Conservation (phyloP, 1,284 basidiomycete species). For the Irpex rosettiformis region DNA sequence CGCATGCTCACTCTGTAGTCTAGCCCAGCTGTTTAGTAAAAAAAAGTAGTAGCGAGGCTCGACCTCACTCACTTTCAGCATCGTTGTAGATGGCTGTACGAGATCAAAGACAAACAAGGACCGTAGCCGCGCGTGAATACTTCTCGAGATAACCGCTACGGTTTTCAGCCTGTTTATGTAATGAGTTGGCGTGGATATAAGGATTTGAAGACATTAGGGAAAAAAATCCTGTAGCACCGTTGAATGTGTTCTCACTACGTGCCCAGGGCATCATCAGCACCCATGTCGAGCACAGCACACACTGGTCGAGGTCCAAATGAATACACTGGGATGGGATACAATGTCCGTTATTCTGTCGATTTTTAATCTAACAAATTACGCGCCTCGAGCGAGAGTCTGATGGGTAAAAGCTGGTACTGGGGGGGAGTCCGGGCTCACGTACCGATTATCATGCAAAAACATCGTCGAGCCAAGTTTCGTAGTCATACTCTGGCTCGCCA, state of each 20-base stretch:
- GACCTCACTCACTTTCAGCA: not conserved
- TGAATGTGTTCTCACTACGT: no score
- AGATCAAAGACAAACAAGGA: not conserved
- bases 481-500: slow-evolving; percentile 72
- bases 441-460: slow-evolving; percentile 50
- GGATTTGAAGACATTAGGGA: no score
- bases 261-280: no score
- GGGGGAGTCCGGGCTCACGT: not conserved
- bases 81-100: not conserved
- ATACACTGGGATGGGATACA: no score
- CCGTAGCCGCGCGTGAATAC: not conserved
- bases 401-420: not conserved
- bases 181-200: no score
- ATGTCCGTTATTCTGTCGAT: not conserved
- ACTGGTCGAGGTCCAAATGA: no score
- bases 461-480: slow-evolving; percentile 74
- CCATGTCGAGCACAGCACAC: no score
- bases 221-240: no score
- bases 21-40: not conserved
- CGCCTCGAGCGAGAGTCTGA: not conserved
- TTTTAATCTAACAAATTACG: not conserved
- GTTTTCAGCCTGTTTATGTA: no score
- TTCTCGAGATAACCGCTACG: no score
- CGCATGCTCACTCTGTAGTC: not conserved
- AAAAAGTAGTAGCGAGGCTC: not conserved